These are phyloP conservation scores for Paecilomyces variotii DNA, from an alignment of 2,329 filamentous ascomycete genomes.

Conservation along the genomic window DNA sequence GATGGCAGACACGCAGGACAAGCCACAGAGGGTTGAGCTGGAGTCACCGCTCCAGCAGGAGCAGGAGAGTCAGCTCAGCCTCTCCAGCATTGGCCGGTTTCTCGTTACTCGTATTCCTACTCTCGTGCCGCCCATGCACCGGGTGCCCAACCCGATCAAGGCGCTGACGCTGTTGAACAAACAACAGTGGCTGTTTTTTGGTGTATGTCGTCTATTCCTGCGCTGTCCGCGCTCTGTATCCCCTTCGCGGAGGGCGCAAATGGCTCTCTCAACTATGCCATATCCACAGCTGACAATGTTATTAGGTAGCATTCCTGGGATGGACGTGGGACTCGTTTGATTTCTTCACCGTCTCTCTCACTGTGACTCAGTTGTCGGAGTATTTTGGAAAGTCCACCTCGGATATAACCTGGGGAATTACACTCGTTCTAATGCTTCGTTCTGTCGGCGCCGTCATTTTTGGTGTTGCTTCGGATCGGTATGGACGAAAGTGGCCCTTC, in stretches of 20 bases:
- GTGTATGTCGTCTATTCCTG: conserved; percentile 17
- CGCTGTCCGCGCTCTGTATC: background rate
- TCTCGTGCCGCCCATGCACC: conserved; percentile 48
- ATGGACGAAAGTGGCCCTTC: conserved; percentile 52
- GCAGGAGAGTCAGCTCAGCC: conserved; percentile 5
- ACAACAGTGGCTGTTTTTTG: conserved; percentile 52
- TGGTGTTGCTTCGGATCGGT: conserved; percentile 36
- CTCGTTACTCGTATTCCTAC: conserved; percentile 45
- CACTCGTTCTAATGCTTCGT: conserved; percentile 53
- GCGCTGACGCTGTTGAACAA: conserved; percentile 43
- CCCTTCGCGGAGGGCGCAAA: background rate
- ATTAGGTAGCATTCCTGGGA: conserved; percentile 33
- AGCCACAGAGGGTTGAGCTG: background rate
- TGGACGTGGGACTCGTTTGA: conserved; percentile 53
- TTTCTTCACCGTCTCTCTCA: conserved; percentile 55
- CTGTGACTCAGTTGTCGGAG: conserved; percentile 45
- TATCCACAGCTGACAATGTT: background rate
- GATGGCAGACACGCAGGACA: background rate
- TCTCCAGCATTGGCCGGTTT: conserved; percentile 34
- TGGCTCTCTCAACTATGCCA: background rate
- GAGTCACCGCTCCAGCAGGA: background rate
- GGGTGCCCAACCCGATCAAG: conserved; percentile 45
- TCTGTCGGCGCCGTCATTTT: conserved; percentile 53
- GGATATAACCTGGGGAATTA: conserved; percentile 54
- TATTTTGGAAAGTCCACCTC: conserved; percentile 46